Conservation (phyloP, 305 asterid genomes). For the Solanum chacoense region DNA sequence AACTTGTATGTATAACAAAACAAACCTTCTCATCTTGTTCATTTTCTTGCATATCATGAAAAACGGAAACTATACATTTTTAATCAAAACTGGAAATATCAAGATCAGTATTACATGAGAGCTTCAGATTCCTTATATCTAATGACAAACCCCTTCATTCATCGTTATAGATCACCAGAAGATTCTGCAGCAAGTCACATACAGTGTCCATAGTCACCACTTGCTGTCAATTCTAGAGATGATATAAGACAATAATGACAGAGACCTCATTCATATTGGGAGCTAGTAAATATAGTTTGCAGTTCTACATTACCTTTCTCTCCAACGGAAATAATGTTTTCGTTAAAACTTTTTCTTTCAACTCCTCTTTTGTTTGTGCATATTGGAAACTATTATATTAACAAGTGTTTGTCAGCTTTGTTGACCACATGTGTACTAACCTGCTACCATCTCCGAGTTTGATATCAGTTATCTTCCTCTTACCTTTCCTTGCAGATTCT, state of each 20-base stretch:
- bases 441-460: constrained; percentile 44
- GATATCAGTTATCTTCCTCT: constrained; percentile 42
- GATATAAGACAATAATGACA: neutral
- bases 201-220: neutral
- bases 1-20: neutral
- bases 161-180: neutral
- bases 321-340: neutral
- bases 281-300: neutral
- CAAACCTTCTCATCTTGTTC: neutral
- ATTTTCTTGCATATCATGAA: neutral
- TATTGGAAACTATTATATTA: constrained; percentile 8
- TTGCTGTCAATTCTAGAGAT: neutral
- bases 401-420: constrained; percentile 37
- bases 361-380: neutral
- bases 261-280: neutral
- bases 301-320: neutral
- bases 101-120: neutral
- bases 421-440: constrained; percentile 42
- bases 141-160: neutral
- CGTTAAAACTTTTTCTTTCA: neutral
- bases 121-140: neutral
- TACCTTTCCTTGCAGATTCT: constrained; percentile 32
- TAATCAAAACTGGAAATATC: neutral
- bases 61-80: neutral
- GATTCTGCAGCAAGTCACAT: neutral